A percentile compares a stretch with the other conserved stretches of the same genome.
Conservation (phyloP, 2,329 filamentous ascomycete genomes). For the Fusarium albidum region DNA sequence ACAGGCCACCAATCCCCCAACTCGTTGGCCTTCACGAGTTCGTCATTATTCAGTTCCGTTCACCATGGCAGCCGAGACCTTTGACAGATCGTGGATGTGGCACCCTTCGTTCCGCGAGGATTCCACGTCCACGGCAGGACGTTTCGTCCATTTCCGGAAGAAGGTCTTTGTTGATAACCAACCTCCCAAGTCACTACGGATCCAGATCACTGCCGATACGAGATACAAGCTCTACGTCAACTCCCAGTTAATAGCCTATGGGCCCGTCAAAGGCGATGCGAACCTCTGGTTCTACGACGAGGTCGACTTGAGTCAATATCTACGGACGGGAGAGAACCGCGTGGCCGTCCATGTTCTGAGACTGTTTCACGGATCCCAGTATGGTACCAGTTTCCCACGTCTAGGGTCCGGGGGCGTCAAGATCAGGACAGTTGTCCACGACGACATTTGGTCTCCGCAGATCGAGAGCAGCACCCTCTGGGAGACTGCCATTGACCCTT, state of each 20-base stretch:
- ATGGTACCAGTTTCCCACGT: background rate
- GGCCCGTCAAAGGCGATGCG: constrained; percentile 1
- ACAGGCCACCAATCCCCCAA: no score
- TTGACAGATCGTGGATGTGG: background rate
- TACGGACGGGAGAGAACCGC: background rate
- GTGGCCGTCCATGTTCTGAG: background rate
- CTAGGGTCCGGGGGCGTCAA: no score
- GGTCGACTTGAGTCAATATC: background rate
- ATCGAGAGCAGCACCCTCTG: no score
- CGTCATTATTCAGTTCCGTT: no score
- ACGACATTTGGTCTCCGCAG: constrained; percentile 10
- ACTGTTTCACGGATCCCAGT: background rate
- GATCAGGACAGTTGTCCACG: background rate
- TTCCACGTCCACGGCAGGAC: background rate
- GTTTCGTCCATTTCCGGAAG: constrained; percentile 1
- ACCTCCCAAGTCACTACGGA: background rate
- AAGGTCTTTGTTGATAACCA: background rate
- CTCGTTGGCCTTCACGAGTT: no score
- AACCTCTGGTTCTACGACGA: constrained; percentile 3
- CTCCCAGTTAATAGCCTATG: background rate
- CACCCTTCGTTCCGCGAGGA: background rate
- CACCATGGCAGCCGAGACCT: no score
- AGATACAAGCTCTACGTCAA: constrained; percentile 1
- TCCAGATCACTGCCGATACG: background rate
- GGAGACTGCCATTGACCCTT: no score